Evolutionary conservation across 2,329 filamentous ascomycete genomes (phyloP), one percentile per base, ranked within the genome.

Genomic region (Diaporthe longicolla): DNA sequence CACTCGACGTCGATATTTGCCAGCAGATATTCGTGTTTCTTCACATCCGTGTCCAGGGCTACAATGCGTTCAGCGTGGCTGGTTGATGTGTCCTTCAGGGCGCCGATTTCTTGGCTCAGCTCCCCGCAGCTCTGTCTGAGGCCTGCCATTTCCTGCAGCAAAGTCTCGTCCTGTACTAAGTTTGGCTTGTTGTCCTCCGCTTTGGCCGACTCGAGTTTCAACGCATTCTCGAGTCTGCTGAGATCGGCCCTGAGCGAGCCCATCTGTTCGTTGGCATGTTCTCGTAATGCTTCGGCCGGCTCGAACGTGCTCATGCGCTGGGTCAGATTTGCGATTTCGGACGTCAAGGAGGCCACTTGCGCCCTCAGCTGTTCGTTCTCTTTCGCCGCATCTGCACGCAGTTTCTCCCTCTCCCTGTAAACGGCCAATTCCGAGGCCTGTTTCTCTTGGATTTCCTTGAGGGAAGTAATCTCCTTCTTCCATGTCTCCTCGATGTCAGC

Each of bases 331-430:
- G 58, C 32, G 10, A 71, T 17, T 65, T 71, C 52, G 11, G 29
- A 65, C 21, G 29, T 70, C 19, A 73, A 50, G 8, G 55, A 40
- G 26, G 45, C 37, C 35, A 74, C 55, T 24, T 74, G 45, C 21
- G 61, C 55, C 32, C n/a, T 37, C 13, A 75, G 55, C 32, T 35
- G 19, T 29, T 71, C 54, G 29, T 59, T 74, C 52, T 74, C 72
- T 54, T 55, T 52, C 29, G 24, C 66, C 54, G 65, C 19, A 8
- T 63, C 66, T 24, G 58, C 26, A 66, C 59, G 61, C 73, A 69
- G 21, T 24, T 13, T n/a, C 4, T 72, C 61, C 17, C 32, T 63
- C 13, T 74, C 58, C 26, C 26, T 65, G 4, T 63, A 54, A 9
- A 17, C 37, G 55, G 45, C 54, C 52, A 72, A 50, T 37, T 54